Base-by-base conservation (phyloP, 148 eudicot genomes). In the Amaranthus palmeri region DNA sequence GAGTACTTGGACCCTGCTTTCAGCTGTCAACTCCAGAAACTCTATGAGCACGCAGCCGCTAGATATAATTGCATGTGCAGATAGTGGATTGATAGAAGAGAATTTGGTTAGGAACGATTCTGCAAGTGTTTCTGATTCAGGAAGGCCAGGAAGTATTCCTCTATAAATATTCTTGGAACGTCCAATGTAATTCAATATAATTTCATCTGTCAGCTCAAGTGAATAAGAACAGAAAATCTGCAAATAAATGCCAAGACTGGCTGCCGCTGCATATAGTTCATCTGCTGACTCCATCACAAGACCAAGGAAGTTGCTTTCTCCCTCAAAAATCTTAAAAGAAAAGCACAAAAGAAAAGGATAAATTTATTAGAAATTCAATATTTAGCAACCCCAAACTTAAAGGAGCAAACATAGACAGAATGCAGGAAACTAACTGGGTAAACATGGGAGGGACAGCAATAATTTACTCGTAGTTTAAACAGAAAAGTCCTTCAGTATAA, bases 261-360 rank as follows among this genome's bases (percentile, higher is more conserved):
- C 86, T 54, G 96, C 96, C 44, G 96, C 96, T 68, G 89, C 99
- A 79, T 96, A 96, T 49, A 96, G 84, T 85, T 87, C 97, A 81
- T 92, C 89, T 67, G 96, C 91, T 65, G 90, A 96, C 83, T 96
- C 99, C 92, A 87, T 86, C 61, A 87, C 74, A 53, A 88, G 76
- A 62, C 83, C 67, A 54, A 90, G 82, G 67, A 90, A 96, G 77
- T 81, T 80, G 73, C 79, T 77, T 76, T 90, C 92, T 41, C 99
- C 99, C 83, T 96, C 99, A 77, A 96, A 96, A 71, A 96, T 82
- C 99, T 96, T 79, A 43, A 47, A 41, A 45, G 64, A 67, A 48
- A 58, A 3, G 4, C 57, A 60, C 48, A 51, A 61, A 53, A 69
- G 44, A 8, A 10, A 65, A 36, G 45, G 54, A 15, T 48, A 58